A percentile compares a stretch with the other conserved stretches of the same genome.
Conservation (phyloP, 2,329 filamentous ascomycete species). For the Alternaria postmessia region DNA sequence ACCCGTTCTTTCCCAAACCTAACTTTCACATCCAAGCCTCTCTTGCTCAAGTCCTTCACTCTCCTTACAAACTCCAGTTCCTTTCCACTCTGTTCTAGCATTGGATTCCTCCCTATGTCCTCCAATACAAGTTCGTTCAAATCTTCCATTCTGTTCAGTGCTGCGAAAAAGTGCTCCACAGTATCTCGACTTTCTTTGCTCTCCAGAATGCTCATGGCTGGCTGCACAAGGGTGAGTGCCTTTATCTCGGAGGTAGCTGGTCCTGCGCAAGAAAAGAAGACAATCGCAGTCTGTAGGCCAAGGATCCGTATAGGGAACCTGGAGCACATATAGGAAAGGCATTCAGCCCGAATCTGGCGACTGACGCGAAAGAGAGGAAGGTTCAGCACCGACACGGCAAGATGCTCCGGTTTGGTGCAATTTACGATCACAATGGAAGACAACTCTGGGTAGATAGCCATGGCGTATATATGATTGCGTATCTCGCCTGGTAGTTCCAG, state of each 20-base stretch:
- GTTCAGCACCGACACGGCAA: conserved; percentile 18
- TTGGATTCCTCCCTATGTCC: neutral
- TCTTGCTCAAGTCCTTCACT: conserved; percentile 1
- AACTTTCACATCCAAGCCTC: conserved; percentile 1
- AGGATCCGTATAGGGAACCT: conserved; percentile 21
- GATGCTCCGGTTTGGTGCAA: conserved; percentile 10
- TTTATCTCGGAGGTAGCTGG: conserved; percentile 7
- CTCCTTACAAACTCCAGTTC: conserved; percentile 10
- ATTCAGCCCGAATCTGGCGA: conserved; percentile 32
- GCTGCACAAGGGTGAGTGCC: conserved; percentile 3
- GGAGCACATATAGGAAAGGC: conserved; percentile 27
- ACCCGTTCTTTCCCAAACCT: conserved; percentile 1
- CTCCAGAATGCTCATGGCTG: neutral
- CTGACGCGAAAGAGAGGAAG: conserved; percentile 30
- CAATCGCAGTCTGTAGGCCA: conserved; percentile 10
- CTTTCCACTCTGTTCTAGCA: neutral
- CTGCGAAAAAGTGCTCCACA: conserved; percentile 5
- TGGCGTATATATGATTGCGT: conserved; percentile 32
- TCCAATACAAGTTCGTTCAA: conserved; percentile 6
- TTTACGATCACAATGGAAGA: conserved; percentile 9
- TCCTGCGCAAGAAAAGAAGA: conserved; percentile 19
- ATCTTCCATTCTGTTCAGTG: conserved; percentile 1
- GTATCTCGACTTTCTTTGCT: neutral
- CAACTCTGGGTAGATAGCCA: conserved; percentile 19
- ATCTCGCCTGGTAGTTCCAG: conserved; percentile 34